Evolutionary conservation across 176 grass and related monocot genomes (phyloP).

Genomic region (Carex cristatella): DNA sequence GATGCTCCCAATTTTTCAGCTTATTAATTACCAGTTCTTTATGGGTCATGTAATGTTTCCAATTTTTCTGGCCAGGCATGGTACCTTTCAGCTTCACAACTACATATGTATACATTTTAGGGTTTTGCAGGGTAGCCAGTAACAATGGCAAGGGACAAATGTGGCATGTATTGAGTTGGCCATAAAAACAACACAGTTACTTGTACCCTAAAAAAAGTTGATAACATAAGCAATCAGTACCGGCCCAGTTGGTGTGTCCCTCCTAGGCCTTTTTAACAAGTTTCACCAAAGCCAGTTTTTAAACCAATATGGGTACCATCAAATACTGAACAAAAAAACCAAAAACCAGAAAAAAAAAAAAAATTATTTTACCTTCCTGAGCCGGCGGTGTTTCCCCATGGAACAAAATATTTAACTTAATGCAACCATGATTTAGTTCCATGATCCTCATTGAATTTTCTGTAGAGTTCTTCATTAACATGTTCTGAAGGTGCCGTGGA

Average conservation of each 20-base stretch:
- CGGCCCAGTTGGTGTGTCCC: neutral
- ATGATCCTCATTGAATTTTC: no score
- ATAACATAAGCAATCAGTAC: neutral
- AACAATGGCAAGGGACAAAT: neutral
- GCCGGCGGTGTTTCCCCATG: slow-evolving; percentile 66
- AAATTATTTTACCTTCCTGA: slow-evolving; percentile 62
- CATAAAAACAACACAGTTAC: neutral
- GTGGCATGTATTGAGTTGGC: neutral
- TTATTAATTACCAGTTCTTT: neutral
- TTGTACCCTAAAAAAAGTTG: neutral
- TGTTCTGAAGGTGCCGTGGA: no score
- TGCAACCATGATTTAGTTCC: no score
- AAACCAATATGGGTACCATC: neutral
- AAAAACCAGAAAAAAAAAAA: neutral
- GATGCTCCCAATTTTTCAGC: neutral
- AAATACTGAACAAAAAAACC: neutral
- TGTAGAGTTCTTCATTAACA: neutral
- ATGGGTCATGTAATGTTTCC: neutral
- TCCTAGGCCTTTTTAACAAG: neutral
- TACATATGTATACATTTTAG: neutral
- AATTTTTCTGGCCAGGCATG: neutral
- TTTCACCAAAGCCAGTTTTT: neutral
- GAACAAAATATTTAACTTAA: neutral
- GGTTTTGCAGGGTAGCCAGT: neutral
- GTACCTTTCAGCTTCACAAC: neutral